Evolutionary conservation across 768 basidiomycete species (phyloP).

Genomic region (Hygrophorus pudorinus): DNA sequence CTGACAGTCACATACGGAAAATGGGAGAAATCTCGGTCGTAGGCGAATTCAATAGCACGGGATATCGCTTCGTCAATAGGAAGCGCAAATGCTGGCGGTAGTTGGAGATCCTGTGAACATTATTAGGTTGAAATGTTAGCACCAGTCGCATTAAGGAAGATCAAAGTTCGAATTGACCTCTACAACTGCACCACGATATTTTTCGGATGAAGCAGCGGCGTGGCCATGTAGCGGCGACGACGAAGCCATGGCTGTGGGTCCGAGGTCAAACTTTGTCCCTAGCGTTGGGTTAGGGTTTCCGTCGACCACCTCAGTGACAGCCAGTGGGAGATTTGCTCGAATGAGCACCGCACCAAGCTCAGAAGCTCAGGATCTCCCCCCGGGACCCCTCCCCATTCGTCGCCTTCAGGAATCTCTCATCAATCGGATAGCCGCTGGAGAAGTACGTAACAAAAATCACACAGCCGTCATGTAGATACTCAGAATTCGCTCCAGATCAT

Average conservation of each 20-base stretch:
- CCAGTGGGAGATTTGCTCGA: background rate
- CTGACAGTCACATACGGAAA: conserved; percentile 52
- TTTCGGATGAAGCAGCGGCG: conserved; percentile 21
- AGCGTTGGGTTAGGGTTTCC: too few species aligned
- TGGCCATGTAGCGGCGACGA: too few species aligned
- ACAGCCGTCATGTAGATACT: background rate
- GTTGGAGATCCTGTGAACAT: conserved; percentile 55
- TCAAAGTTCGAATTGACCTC: conserved; percentile 41
- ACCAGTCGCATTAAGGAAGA: background rate
- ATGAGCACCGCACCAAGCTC: background rate
- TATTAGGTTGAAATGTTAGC: conserved; percentile 3
- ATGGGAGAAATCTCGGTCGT: conserved; percentile 90
- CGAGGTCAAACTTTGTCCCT: too few species aligned
- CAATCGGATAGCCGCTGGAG: conserved; percentile 83
- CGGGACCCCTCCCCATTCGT: conserved; percentile 56
- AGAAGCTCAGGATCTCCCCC: conserved; percentile 2
- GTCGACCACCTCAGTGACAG: too few species aligned
- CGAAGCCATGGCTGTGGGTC: too few species aligned
- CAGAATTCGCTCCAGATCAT: conserved; percentile 47
- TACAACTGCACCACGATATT: conserved; percentile 84
- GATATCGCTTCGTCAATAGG: conserved; percentile 62
- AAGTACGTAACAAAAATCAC: conserved; percentile 24
- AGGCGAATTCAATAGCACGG: conserved; percentile 76
- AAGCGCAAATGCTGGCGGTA: conserved; percentile 82
- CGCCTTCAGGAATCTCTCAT: conserved; percentile 77